Percentiles rank a stretch among this genome's conserved stretches.
These are phyloP conservation scores for Fusarium oxysporum DNA, from an alignment of 2,329 filamentous ascomycete species.

Conservation along the genomic window DNA sequence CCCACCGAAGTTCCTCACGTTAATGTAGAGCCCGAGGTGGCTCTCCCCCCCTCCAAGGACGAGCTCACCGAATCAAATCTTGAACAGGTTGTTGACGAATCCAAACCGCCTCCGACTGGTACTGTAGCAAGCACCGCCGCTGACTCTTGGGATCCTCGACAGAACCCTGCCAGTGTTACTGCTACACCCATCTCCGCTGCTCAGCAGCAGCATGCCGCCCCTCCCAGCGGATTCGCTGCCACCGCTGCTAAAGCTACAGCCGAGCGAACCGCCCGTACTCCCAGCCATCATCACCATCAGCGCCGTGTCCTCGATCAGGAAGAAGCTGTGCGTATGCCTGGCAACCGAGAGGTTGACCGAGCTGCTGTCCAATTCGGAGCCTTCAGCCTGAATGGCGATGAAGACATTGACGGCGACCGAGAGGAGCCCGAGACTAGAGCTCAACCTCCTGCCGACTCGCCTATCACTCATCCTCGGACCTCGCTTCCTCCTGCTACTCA, in stretches of 20 bases:
- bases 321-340: conserved; percentile 98
- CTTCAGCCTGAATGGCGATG: conserved; percentile 87
- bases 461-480: conserved; percentile 84
- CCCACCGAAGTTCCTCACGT: conserved; percentile 36
- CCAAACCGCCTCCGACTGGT: conserved; percentile 79
- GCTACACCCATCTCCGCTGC: conserved; percentile 74
- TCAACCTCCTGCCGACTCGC: conserved; percentile 93
- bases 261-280: conserved; percentile 72
- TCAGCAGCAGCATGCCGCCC: conserved; percentile 70
- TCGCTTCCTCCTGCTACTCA: conserved; percentile 81
- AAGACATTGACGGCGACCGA: conserved; percentile 92
- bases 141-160: conserved; percentile 83
- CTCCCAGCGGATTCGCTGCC: conserved; percentile 78
- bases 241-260: conserved; percentile 83
- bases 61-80: conserved; percentile 92
- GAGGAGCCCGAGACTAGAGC: conserved; percentile 95
- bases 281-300: conserved; percentile 74
- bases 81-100: conserved; percentile 87
- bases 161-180: conserved; percentile 67
- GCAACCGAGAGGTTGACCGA: conserved; percentile 93
- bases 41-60: conserved; percentile 78
- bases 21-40: conserved; percentile 52
- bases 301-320: conserved; percentile 92
- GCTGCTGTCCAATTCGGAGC: conserved; percentile 96
- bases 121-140: conserved; percentile 91